Percentiles rank a stretch among this genome's conserved stretches.
Conservation (phyloP, 1,284 basidiomycete species). For the Puccinia hordei region DNA sequence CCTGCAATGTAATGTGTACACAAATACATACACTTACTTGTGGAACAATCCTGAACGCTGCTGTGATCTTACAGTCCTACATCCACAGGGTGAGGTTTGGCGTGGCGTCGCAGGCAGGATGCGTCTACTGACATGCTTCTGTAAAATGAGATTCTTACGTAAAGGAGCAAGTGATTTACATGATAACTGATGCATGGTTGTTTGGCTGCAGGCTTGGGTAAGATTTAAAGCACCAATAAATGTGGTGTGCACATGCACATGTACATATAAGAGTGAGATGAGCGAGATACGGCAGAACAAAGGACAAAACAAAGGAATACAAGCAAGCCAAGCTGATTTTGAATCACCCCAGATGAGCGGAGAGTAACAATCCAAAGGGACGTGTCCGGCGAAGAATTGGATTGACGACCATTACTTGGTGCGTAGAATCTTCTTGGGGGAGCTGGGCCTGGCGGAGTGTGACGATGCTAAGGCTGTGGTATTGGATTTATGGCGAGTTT, state of each 20-base stretch:
- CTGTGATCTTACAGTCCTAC: too few species aligned
- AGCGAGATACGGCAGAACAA: not conserved
- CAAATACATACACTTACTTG: too few species aligned
- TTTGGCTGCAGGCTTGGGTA: not conserved
- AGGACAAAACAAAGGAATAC: not conserved
- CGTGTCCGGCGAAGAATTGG: not conserved
- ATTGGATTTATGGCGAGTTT: not conserved
- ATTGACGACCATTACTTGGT: not conserved
- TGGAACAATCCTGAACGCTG: too few species aligned
- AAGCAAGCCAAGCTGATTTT: not conserved
- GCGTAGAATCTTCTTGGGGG: not conserved
- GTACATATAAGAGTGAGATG: not conserved
- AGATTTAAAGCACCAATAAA: not conserved
- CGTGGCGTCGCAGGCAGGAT: too few species aligned
- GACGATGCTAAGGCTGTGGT: not conserved
- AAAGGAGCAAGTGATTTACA: not conserved
- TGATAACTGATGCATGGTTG: not conserved
- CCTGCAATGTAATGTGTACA: too few species aligned
- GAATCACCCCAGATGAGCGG: not conserved
- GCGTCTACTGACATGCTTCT: too few species aligned
- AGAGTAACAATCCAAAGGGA: not conserved
- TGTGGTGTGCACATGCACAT: not conserved
- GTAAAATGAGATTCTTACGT: too few species aligned
- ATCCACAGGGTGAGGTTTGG: too few species aligned
- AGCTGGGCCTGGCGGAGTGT: too few species aligned